Evolutionary conservation across 225 moss, liverwort and hornwort species (phyloP).

Genomic region (Neckera pumila): DNA sequence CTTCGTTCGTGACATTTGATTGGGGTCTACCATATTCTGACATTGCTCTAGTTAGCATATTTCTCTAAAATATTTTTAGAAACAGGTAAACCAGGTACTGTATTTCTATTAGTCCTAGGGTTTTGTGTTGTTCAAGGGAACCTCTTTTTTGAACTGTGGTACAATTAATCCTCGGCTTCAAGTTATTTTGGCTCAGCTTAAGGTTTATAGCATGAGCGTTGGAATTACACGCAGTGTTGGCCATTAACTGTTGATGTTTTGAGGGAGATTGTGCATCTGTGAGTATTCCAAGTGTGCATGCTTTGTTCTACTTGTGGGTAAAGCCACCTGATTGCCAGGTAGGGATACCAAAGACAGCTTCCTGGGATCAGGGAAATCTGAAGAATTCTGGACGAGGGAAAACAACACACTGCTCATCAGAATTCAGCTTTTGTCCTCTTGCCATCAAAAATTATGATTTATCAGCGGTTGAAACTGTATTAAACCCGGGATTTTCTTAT

Average conservation of each 20-base stretch:
- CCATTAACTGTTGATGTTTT: background rate
- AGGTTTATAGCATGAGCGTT: background rate
- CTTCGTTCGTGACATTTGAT: background rate
- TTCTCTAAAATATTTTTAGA: background rate
- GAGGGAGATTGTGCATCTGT: background rate
- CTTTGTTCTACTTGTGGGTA: background rate
- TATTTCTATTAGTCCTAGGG: slow-evolving; percentile 11
- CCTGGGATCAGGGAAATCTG: background rate
- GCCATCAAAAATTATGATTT: background rate
- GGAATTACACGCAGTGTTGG: background rate
- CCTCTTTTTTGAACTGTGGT: background rate
- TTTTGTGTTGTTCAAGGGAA: slow-evolving; percentile 12
- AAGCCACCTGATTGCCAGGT: background rate
- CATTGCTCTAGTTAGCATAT: background rate
- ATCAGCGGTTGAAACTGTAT: background rate
- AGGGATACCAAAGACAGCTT: background rate
- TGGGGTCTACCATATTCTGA: background rate
- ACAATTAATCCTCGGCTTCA: background rate
- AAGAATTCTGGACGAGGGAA: background rate
- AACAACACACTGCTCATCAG: background rate
- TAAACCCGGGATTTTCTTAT: background rate
- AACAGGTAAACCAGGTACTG: slow-evolving; percentile 30
- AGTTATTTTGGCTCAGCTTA: background rate
- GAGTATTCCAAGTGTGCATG: background rate
- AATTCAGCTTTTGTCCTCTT: background rate